Percentiles rank a stretch among this genome's conserved stretches.
Evolutionary conservation across 164 flowering plant species (phyloP).

Genomic region (Amborella trichopoda): DNA sequence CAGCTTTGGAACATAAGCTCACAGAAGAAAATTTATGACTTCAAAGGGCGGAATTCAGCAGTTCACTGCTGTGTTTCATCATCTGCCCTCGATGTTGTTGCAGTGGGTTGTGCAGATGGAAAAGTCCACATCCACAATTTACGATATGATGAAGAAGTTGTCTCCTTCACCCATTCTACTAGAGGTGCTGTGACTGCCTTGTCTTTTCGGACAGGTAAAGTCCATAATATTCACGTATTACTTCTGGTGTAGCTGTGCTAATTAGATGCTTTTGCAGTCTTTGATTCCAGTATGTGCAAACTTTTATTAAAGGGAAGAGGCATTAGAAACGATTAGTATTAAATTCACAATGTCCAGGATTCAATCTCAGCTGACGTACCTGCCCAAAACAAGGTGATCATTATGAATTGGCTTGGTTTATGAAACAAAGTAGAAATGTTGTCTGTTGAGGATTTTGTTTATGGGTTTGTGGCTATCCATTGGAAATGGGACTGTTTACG

Average conservation of each 20-base stretch:
- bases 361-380: too few relatives aligned
- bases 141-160: conserved; percentile 65
- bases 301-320: too few relatives aligned
- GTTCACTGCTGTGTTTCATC: conserved; percentile 75
- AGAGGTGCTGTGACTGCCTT: conserved; percentile 88
- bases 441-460: too few relatives aligned
- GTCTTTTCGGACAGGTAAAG: conserved; percentile 76
- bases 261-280: too few relatives aligned
- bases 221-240: conserved; percentile 1
- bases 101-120: conserved; percentile 91
- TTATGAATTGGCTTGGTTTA: too few relatives aligned
- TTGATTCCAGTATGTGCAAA: too few relatives aligned
- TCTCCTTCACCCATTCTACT: conserved; percentile 64
- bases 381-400: too few relatives aligned
- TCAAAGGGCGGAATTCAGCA: conserved; percentile 83
- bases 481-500: too few relatives aligned
- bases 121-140: conserved; percentile 81
- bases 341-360: too few relatives aligned
- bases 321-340: too few relatives aligned
- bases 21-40: conserved; percentile 67
- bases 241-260: neutral
- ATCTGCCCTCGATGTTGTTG: conserved; percentile 94
- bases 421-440: too few relatives aligned
- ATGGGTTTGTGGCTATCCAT: too few relatives aligned
- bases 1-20: conserved; percentile 95